Base-by-base conservation (phyloP, 495 filamentous ascomycete species). In the Neurospora intermedia region DNA sequence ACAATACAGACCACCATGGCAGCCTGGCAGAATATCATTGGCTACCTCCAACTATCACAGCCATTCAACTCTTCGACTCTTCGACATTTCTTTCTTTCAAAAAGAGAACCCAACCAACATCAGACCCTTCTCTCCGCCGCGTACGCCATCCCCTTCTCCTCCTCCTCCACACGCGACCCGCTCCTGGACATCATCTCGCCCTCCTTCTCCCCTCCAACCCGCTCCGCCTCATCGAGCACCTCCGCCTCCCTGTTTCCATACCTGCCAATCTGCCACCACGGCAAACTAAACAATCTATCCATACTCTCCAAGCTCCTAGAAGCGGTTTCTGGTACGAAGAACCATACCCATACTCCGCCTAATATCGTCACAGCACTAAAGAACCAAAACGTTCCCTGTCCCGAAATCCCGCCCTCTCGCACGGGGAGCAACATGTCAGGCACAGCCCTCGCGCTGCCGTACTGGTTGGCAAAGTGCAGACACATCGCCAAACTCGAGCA, bases 401-500 rank as follows among this genome's bases (percentile, higher is more conserved):
- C 82, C 35, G 75, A 84, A 80, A 83, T 85, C 43, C 88, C 88
- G 27, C 84, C 85, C 0, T 82, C 7, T 79, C 76, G 69, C 75
- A 78, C 76, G 0, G 77, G 76, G 2, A 85, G 77, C 23, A 89
- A 83, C 88, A 92, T 90, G 73, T 88, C 87, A 69, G 80, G 85
- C 75, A 84, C 86, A 73, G 83, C 85, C 70, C 81, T 87, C 77
- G 89, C 83, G 78, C 91, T 91, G 46, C 90, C 90, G 73, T 92
- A 92, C 80, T 93, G 91, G 74, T 91, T 91, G 45, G 83, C 90
- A 78, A 92, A 92, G 77, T 93, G 90, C 71, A 92, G 84, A 38
- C 80, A 83, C 81, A 89, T 87, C 27, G 83, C 83, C 69, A 89
- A 78, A 3, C 82, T 83, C 9, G 87, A 83, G 66, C 83, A 82